Percentiles rank a stretch among this genome's conserved stretches.
Conservation (phyloP, 2,329 filamentous ascomycete genomes). For the Pyrenophora seminiperda region DNA sequence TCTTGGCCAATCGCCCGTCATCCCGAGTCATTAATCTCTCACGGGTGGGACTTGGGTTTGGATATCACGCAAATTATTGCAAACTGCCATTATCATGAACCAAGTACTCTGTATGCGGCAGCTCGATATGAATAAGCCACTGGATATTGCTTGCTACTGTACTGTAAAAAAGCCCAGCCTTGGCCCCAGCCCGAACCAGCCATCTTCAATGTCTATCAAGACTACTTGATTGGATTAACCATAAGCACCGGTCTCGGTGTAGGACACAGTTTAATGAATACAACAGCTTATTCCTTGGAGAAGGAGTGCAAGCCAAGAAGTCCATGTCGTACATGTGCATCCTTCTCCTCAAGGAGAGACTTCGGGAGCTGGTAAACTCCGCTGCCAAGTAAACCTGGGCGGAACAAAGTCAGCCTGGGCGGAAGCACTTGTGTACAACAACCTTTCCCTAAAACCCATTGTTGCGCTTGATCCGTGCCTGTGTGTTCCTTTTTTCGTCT, state of each 20-base stretch:
- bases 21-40: background rate
- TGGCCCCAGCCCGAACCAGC: no score
- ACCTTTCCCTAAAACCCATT: background rate
- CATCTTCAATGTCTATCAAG: no score
- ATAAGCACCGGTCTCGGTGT: background rate
- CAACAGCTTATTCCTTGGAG: no score
- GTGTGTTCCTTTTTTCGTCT: conserved; percentile 1
- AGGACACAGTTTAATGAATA: background rate
- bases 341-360: conserved; percentile 2
- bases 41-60: no score
- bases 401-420: conserved; percentile 4
- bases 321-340: background rate
- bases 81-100: background rate
- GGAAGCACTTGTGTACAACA: conserved; percentile 11
- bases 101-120: no score
- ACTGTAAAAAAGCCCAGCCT: background rate
- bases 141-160: no score
- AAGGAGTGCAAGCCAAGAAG: conserved; percentile 4
- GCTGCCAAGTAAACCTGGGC: conserved; percentile 12
- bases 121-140: no score
- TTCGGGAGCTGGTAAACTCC: conserved; percentile 2
- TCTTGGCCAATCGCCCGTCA: background rate
- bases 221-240: no score
- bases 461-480: conserved; percentile 7
- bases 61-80: background rate